Evolutionary conservation across 305 asterid genomes (phyloP).

Genomic region (Fraxinus platypoda): DNA sequence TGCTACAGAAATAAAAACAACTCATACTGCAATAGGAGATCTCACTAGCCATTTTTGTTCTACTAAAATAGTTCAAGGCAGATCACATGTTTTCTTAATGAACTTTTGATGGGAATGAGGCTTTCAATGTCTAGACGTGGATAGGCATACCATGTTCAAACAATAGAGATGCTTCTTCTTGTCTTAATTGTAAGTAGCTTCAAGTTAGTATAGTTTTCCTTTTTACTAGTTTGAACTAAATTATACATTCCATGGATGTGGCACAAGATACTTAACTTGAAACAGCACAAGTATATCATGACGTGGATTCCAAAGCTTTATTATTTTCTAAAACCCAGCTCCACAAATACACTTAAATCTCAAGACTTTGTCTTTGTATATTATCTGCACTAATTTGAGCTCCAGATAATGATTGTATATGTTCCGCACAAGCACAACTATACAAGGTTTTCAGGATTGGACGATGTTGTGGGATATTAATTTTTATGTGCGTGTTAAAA

Average conservation of each 20-base stretch:
- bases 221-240: neutral
- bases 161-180: neutral
- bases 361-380: neutral
- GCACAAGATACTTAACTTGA: neutral
- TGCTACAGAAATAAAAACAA: neutral
- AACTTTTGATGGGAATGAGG: neutral
- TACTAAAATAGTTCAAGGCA: neutral
- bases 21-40: neutral
- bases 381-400: neutral
- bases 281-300: neutral
- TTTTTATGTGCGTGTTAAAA: neutral
- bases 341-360: neutral
- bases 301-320: neutral
- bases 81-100: neutral
- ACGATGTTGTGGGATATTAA: neutral
- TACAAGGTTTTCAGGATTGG: neutral
- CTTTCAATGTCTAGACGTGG: neutral
- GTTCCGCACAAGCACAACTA: neutral
- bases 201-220: neutral
- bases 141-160: neutral
- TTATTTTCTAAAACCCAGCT: neutral
- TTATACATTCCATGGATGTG: neutral
- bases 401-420: neutral
- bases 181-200: neutral
- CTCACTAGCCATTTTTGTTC: neutral